These are phyloP conservation scores for Plantago ovata DNA, from an alignment of 257 asterid genomes.

Conservation along the genomic window DNA sequence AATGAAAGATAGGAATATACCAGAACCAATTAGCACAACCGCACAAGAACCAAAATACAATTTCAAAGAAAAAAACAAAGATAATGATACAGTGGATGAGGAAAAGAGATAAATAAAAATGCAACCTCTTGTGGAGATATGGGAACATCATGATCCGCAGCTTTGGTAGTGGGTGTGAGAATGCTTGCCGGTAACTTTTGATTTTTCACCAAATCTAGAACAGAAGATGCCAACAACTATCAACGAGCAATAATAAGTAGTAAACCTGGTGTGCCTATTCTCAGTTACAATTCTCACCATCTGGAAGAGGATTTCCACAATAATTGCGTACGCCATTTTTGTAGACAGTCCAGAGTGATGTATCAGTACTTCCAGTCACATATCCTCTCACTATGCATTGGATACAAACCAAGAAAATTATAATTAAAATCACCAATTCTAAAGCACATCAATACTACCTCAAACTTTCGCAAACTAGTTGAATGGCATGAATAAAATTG, in stretches of 20 bases:
- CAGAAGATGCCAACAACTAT: slow-evolving; percentile 7
- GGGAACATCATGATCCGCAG: slow-evolving; percentile 94
- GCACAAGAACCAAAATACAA: too few relatives aligned
- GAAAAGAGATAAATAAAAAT: slow-evolving; percentile 3
- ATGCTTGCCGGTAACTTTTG: slow-evolving; percentile 67
- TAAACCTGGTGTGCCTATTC: background rate
- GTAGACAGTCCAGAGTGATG: slow-evolving; percentile 96
- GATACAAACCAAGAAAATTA: slow-evolving; percentile 17
- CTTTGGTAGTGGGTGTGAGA: slow-evolving; percentile 94
- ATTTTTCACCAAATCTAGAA: slow-evolving; percentile 77
- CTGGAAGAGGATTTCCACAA: slow-evolving; percentile 88
- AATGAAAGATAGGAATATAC: too few relatives aligned
- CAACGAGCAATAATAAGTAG: slow-evolving; percentile 7
- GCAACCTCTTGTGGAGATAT: slow-evolving; percentile 83
- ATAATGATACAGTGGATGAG: slow-evolving; percentile 1
- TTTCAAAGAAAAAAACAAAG: too few relatives aligned
- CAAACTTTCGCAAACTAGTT: too few relatives aligned
- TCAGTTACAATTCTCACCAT: slow-evolving; percentile 60
- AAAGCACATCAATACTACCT: background rate
- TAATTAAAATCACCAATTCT: background rate
- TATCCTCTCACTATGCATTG: slow-evolving; percentile 75
- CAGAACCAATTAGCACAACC: background rate
- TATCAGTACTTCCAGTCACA: slow-evolving; percentile 95
- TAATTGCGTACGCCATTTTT: slow-evolving; percentile 69
- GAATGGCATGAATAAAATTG: background rate